These are phyloP conservation scores for Emergomyces orientalis DNA, from an alignment of 2,329 filamentous ascomycete genomes.

Conservation along the genomic window DNA sequence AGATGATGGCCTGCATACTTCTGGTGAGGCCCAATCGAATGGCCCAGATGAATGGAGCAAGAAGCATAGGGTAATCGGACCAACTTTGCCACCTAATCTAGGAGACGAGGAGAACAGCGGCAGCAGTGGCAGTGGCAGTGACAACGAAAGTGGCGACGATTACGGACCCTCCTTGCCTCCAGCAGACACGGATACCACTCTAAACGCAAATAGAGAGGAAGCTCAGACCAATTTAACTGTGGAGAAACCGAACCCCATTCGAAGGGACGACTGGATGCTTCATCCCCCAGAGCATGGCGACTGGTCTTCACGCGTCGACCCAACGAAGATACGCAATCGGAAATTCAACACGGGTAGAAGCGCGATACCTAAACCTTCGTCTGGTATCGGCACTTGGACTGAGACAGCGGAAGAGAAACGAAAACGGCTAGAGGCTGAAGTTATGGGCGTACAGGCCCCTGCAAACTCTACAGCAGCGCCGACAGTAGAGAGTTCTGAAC, in stretches of 20 bases:
- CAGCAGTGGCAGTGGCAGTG: constrained; percentile 25
- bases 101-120: constrained; percentile 18
- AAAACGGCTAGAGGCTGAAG: constrained; percentile 66
- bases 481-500: constrained; percentile 2
- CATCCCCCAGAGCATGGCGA: constrained; percentile 50
- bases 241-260: constrained; percentile 38
- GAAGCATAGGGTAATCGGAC: constrained; percentile 44
- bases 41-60: constrained; percentile 25
- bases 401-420: constrained; percentile 83
- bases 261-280: constrained; percentile 79
- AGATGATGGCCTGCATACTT: neutral
- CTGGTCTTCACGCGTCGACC: constrained; percentile 57
- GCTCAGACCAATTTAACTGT: constrained; percentile 13
- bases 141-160: constrained; percentile 34
- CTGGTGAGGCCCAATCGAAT: neutral
- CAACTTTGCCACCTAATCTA: constrained; percentile 37
- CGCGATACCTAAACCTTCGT: constrained; percentile 36
- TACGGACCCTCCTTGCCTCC: constrained; percentile 27
- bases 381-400: constrained; percentile 63
- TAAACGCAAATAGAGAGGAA: neutral
- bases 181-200: constrained; percentile 5
- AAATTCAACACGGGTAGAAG: constrained; percentile 67
- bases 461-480: constrained; percentile 10
- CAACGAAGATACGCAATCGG: constrained; percentile 68
- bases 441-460: constrained; percentile 56